Percentiles rank a stretch among this genome's conserved stretches.
Conservation (phyloP, 495 filamentous ascomycete species). For the Tuber calosporum region DNA sequence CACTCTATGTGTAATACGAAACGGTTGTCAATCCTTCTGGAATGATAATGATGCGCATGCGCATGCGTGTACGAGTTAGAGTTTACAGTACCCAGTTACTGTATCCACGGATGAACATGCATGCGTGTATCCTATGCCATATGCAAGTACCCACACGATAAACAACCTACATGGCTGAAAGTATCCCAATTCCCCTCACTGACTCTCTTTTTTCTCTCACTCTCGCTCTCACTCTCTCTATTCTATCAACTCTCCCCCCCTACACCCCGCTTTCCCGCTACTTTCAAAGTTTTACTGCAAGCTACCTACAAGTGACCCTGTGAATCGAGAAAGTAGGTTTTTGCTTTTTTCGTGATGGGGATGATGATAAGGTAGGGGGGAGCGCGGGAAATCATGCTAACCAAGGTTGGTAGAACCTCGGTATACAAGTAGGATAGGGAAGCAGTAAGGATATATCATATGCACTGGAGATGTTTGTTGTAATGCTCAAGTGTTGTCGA, state of each 20-base stretch:
- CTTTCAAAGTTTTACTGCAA: neutral
- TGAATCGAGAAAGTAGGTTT: neutral
- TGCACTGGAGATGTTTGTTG: neutral
- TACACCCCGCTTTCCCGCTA: neutral
- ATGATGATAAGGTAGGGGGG: neutral
- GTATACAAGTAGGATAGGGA: constrained; percentile 9
- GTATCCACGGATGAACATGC: neutral
- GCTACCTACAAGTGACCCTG: neutral
- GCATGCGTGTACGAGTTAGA: neutral
- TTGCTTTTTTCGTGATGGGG: neutral
- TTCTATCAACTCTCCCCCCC: no score
- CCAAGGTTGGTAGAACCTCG: constrained; percentile 27
- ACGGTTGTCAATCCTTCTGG: neutral
- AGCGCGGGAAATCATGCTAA: constrained; percentile 26
- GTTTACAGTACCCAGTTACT: neutral
- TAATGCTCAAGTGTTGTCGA: neutral
- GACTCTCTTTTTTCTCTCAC: no score
- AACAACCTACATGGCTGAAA: neutral
- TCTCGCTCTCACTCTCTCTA: neutral
- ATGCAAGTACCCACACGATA: neutral
- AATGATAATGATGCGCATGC: neutral
- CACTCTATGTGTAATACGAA: neutral
- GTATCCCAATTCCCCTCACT: neutral
- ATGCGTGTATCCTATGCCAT: neutral
- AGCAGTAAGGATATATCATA: neutral